Evolutionary conservation across 2,329 filamentous ascomycete species (phyloP), one percentile per base, ranked within the genome.

Genomic region (Pseudogymnoascus sp.): DNA sequence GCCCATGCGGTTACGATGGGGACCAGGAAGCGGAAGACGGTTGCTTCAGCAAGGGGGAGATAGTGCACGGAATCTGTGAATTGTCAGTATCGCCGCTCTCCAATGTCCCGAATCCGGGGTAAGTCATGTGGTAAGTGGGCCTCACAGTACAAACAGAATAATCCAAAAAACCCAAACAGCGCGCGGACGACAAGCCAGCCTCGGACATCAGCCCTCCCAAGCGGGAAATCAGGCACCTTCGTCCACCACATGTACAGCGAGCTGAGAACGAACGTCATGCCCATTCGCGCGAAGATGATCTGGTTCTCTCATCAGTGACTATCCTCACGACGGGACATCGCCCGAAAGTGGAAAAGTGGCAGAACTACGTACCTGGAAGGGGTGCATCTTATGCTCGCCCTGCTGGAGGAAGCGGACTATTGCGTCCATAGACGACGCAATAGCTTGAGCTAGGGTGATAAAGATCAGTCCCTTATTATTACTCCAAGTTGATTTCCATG

Each of bases 341-440:
- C 30, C 9, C 19, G 19, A 19, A 19, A 19, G 19, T 19, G 19
- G 19, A 19, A 19, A 7, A 25, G 61, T 55, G 49, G 25, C n/a
- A 28, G 9, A 41, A 7, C 11, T 14, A 62, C 65, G 80, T 66
- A 96, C 87, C 76, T 94, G 90, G 66, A 95, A 87, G 0, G 92
- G 90, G 78, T 95, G 86, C 79, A 95, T 88, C 2, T 84, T 84
- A 63, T 86, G 79, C 61, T 84, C 87, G 65, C 89, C 79, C 35
- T 89, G 81, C 72, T 95, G 90, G 39, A 96, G 77, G 22, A 93
- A 76, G 19, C 91, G 82, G 0, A 90, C 91, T 49, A 86, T 86
- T 5, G 94, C 84, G 74, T 95, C 95, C 91, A 96, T 96, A 49
- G 89, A 76, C 0, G 89, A 86, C 1, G 87, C 91, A 68, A 95